Conservation (phyloP, 441 rosid species). For the Arabidopsis lyrata region DNA sequence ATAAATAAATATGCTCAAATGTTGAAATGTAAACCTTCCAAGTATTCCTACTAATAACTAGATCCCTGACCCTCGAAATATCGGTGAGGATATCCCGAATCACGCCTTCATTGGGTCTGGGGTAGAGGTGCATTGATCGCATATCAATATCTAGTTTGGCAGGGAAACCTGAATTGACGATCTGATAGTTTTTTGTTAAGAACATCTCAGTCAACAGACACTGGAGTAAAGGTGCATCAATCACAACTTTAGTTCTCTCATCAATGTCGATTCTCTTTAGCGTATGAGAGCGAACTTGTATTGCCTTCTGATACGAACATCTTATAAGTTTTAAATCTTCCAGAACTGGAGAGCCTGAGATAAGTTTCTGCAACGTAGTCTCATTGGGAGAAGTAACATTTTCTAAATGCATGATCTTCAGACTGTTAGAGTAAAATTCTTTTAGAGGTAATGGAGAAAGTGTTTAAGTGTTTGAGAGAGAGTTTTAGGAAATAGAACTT, state of each 20-base stretch:
- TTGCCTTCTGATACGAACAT: too few relatives aligned
- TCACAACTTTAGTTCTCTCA: neutral
- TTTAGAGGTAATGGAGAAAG: too few relatives aligned
- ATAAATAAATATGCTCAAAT: neutral
- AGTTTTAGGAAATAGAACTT: too few relatives aligned
- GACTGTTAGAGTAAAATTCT: too few relatives aligned
- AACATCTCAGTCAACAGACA: neutral
- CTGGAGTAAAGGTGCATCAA: constrained; percentile 30
- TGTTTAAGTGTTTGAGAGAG: too few relatives aligned
- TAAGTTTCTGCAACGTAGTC: neutral
- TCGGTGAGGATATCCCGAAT: neutral
- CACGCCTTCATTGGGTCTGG: too few relatives aligned
- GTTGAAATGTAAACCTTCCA: constrained; percentile 19
- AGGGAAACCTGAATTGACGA: constrained; percentile 13
- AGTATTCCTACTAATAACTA: neutral
- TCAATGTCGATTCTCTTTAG: constrained; percentile 3
- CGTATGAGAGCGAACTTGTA: constrained; percentile 9
- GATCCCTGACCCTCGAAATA: neutral
- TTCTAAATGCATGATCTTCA: constrained; percentile 18
- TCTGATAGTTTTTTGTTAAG: neutral
- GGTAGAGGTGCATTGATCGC: too few relatives aligned
- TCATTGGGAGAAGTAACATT: too few relatives aligned
- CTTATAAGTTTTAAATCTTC: neutral
- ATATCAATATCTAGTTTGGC: constrained; percentile 14
- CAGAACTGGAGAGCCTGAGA: constrained; percentile 15